Evolutionary conservation across 2,329 filamentous ascomycete genomes (phyloP), one percentile per base, ranked within the genome.

Genomic region (Aspergillus intermedius): DNA sequence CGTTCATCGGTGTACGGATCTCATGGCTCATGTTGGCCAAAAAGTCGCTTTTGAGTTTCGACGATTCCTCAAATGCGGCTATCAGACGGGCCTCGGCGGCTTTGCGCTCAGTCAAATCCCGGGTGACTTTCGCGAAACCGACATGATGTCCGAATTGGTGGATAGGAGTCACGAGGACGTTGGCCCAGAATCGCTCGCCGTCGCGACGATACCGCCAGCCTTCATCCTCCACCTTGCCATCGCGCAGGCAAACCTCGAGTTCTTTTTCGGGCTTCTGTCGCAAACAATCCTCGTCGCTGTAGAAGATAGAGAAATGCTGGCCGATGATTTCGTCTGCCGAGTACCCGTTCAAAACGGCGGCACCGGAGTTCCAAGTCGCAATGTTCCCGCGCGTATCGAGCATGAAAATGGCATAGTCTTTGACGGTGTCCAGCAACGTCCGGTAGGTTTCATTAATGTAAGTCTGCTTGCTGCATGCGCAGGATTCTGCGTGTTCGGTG

Each of bases 11-110:
- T 0, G 81, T 84, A 39, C 81, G 74, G 48, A 84, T 80, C 60
- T 84, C 81, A 56, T 84, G 81, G 44, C 74, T 78, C 76, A 84
- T 83, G 58, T 83, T 82, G 45, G 78, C 79, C 22, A 83, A 62
- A 53, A 83, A 84, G 25, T 81, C 78, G 4, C 75, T 79, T 61
- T 83, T 83, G 49, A 83, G 63, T 54, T 77, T 78, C n/a, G 78
- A 77, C n/a, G 79, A 76, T 61, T 83, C 80, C 57, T 83, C 80
- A 53, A 78, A 82, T 2, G 78, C 79, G 9, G 74, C 65, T 40
- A 82, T 78, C 15, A 82, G 63, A 3, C 74, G 74, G n/a, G 73
- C 64, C 58, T 82, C 79, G 10, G 76, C 74, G 40, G 74, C 75
- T 48, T 77, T 77, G 22, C 77, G 71, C 55, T 81, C 78, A 0